These are phyloP conservation scores for Lithocarpus polystachyus DNA, from an alignment of 306 rosid genomes.

Conservation along the genomic window DNA sequence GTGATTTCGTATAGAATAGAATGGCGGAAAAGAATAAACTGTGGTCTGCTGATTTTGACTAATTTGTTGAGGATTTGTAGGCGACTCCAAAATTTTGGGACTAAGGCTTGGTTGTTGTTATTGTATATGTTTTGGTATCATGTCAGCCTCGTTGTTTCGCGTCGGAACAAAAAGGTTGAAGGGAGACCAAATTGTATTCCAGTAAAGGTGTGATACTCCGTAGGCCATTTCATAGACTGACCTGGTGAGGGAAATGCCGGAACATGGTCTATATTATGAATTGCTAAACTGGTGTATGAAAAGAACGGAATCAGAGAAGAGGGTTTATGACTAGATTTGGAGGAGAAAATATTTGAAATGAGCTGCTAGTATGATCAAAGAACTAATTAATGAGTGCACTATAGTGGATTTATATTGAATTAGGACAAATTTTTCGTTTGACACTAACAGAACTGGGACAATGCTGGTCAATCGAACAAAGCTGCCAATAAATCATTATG, in stretches of 20 bases:
- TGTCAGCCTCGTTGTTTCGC: too few species aligned
- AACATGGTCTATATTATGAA: not conserved
- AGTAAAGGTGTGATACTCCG: not conserved
- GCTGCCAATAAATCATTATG: not conserved
- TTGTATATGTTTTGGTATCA: too few species aligned
- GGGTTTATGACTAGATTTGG: not conserved
- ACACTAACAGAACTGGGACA: not conserved
- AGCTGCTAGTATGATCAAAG: not conserved
- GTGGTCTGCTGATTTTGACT: too few species aligned
- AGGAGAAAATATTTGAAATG: not conserved
- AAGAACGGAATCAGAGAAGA: not conserved
- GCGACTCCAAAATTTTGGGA: too few species aligned
- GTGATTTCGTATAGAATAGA: too few species aligned
- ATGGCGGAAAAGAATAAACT: too few species aligned
- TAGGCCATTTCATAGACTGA: not conserved
- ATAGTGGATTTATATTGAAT: not conserved
- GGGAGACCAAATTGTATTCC: not conserved
- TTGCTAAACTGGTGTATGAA: not conserved
- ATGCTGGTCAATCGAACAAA: not conserved
- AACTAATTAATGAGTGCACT: not conserved
- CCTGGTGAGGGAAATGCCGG: not conserved
- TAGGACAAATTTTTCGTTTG: not conserved
- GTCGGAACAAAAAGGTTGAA: not conserved
- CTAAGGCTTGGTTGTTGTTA: too few species aligned
- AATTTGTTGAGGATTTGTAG: too few species aligned